These are phyloP conservation scores for Choiromyces venosus DNA, from an alignment of 495 filamentous ascomycete genomes.

Conservation along the genomic window DNA sequence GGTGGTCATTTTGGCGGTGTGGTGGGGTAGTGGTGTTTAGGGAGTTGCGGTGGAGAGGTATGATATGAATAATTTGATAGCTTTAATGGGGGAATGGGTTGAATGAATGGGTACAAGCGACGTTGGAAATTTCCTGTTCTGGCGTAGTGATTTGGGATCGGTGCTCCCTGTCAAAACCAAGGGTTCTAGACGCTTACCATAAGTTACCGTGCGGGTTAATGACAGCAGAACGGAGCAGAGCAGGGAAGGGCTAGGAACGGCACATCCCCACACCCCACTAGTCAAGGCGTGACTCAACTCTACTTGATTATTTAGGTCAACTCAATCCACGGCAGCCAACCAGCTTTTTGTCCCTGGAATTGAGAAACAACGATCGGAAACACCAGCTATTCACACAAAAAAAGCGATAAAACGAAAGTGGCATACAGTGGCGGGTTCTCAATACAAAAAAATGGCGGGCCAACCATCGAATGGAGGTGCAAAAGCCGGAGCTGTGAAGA, in stretches of 20 bases:
- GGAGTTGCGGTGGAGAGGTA: not conserved
- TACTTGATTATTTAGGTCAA: too few relatives aligned
- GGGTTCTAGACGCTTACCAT: not conserved
- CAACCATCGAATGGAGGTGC: conserved; percentile 35
- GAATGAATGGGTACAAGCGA: not conserved
- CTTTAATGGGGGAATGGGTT: not conserved
- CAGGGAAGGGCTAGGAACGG: too few relatives aligned
- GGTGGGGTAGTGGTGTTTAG: conserved; percentile 57
- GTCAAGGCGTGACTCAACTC: too few relatives aligned
- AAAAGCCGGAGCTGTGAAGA: conserved; percentile 32
- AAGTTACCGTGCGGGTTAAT: too few relatives aligned
- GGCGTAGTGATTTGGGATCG: conserved; percentile 30
- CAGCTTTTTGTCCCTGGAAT: not conserved
- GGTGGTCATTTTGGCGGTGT: conserved; percentile 54
- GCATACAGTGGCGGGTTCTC: not conserved
- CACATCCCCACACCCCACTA: too few relatives aligned
- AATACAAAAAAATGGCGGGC: conserved; percentile 25
- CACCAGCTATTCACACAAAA: not conserved
- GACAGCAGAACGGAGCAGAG: too few relatives aligned
- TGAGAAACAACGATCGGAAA: not conserved
- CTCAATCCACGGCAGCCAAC: not conserved
- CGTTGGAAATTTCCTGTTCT: conserved; percentile 23
- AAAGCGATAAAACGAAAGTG: not conserved
- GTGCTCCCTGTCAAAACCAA: too few relatives aligned
- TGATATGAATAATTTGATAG: too few relatives aligned